A percentile compares a stretch with the other conserved stretches of the same genome.
Evolutionary conservation across 2,329 filamentous ascomycete genomes (phyloP).

Genomic region (Alternaria viburni): DNA sequence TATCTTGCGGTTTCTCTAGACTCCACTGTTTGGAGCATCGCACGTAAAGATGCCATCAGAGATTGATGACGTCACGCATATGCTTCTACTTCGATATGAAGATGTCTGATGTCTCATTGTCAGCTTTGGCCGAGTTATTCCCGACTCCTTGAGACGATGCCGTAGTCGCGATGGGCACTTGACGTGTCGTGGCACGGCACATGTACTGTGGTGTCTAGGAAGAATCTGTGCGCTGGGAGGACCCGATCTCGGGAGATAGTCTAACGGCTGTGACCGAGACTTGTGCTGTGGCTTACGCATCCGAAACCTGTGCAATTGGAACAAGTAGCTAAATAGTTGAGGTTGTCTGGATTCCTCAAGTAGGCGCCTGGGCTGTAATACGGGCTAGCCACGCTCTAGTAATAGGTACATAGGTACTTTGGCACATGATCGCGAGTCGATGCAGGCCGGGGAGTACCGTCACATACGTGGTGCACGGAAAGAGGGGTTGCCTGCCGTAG

Average conservation of each 20-base stretch:
- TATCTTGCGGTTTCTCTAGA: neutral
- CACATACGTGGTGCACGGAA: slow-evolving; percentile 17
- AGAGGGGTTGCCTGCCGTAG: slow-evolving; percentile 11
- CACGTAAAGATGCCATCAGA: slow-evolving; percentile 1
- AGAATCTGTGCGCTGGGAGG: slow-evolving; percentile 1
- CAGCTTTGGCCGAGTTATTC: neutral
- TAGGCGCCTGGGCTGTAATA: neutral
- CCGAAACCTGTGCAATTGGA: neutral
- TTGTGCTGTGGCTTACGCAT: neutral
- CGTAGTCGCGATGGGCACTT: neutral
- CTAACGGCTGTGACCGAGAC: neutral
- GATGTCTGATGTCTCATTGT: neutral
- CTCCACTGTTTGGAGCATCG: neutral
- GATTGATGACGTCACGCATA: slow-evolving; percentile 6
- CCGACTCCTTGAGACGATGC: neutral
- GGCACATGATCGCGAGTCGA: slow-evolving; percentile 26
- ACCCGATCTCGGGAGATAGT: neutral
- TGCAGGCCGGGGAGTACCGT: slow-evolving; percentile 17
- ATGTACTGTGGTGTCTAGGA: neutral
- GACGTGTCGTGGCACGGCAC: slow-evolving; percentile 5
- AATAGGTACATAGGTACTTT: slow-evolving; percentile 3
- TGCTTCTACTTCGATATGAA: neutral
- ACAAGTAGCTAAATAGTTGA: neutral
- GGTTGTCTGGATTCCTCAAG: neutral
- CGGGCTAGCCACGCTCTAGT: neutral